Conservation (phyloP, 192 early-diverging fungal genomes). For the Powellomyces hirtus region DNA sequence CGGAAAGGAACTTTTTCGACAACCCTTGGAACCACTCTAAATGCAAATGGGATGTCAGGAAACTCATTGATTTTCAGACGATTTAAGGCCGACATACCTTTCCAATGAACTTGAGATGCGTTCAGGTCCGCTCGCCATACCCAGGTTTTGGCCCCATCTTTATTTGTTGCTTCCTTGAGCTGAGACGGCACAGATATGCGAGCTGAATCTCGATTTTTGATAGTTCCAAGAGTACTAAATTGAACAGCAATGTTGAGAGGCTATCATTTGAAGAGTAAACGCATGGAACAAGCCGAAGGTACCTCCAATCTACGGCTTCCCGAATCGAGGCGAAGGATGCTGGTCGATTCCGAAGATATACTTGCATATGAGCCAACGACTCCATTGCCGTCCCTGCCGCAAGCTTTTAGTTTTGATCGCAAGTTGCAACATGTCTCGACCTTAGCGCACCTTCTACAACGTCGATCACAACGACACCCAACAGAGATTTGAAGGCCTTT, state of each 20-base stretch:
- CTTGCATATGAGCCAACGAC: constrained; percentile 36
- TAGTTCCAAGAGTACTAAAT: background rate
- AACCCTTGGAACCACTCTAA: constrained; percentile 49
- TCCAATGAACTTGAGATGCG: constrained; percentile 33
- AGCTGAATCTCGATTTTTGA: constrained; percentile 22
- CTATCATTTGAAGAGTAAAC: no score
- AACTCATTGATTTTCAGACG: no score
- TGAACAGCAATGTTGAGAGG: no score
- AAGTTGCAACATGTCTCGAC: no score
- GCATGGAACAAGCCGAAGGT: no score
- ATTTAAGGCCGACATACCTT: no score
- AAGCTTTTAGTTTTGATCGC: background rate
- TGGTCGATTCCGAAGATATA: constrained; percentile 30
- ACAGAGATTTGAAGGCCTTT: constrained; percentile 15
- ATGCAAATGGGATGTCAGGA: no score
- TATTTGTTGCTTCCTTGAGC: background rate
- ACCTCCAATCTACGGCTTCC: constrained; percentile 48
- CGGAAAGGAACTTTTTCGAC: constrained; percentile 38
- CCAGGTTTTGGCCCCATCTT: background rate
- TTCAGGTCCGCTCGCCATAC: constrained; percentile 34
- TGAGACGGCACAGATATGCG: constrained; percentile 24
- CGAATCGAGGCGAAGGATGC: constrained; percentile 20
- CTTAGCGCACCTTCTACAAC: constrained; percentile 47
- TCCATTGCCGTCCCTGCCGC: constrained; percentile 41
- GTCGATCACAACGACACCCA: constrained; percentile 39